These are phyloP conservation scores for Pholiota adiposa DNA, from an alignment of 1,284 basidiomycete species.

Conservation along the genomic window DNA sequence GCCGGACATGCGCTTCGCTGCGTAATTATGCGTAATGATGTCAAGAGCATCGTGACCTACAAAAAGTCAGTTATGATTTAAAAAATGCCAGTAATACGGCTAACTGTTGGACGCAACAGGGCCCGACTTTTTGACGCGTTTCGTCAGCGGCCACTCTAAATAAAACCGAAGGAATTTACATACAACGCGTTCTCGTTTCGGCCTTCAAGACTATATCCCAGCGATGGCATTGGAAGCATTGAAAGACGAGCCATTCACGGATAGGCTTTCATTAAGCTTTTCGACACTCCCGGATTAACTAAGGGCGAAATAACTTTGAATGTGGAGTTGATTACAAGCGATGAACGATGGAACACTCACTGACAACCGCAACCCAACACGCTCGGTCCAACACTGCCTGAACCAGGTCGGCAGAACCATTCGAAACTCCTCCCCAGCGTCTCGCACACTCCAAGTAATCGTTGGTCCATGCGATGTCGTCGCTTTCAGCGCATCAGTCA, in stretches of 20 bases:
- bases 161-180: constrained; percentile 18
- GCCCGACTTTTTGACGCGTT: constrained; percentile 29
- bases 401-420: constrained; percentile 39
- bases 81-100: background rate
- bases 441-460: constrained; percentile 43
- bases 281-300: constrained; percentile 46
- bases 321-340: background rate
- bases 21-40: constrained; percentile 26
- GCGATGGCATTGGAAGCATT: constrained; percentile 36
- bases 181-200: constrained; percentile 53
- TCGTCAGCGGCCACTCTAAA: background rate
- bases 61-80: constrained; percentile 2
- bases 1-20: constrained; percentile 21
- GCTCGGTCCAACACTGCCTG: constrained; percentile 39
- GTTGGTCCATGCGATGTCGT: constrained; percentile 17
- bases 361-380: constrained; percentile 46
- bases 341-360: constrained; percentile 30
- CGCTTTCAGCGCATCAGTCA: constrained; percentile 37
- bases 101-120: constrained; percentile 33
- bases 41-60: constrained; percentile 38
- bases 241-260: constrained; percentile 30
- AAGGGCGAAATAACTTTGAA: background rate
- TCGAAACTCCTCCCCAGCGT: constrained; percentile 46
- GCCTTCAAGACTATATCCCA: constrained; percentile 36
- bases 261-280: constrained; percentile 31